Evolutionary conservation across 2,329 filamentous ascomycete genomes (phyloP).

Genomic region (Ascochyta lentis): DNA sequence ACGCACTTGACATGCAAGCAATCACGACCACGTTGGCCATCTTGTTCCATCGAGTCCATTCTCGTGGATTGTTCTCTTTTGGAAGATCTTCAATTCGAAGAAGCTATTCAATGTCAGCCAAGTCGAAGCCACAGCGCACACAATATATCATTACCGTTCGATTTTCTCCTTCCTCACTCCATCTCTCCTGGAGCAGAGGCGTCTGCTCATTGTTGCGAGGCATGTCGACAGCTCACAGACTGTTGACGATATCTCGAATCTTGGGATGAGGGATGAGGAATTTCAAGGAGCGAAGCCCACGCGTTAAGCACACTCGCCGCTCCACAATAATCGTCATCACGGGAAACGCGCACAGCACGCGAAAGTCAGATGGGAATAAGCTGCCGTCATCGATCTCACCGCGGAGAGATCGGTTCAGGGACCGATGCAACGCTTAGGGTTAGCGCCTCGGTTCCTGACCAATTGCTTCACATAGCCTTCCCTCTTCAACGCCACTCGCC

Average conservation of each 20-base stretch:
- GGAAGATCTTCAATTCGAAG: slow-evolving; percentile 36
- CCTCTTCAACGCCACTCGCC: neutral
- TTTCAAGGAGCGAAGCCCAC: neutral
- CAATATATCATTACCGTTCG: slow-evolving; percentile 36
- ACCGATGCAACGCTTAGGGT: neutral
- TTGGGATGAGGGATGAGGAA: neutral
- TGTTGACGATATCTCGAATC: neutral
- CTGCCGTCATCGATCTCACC: slow-evolving; percentile 14
- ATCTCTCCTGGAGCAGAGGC: slow-evolving; percentile 48
- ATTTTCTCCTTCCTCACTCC: slow-evolving; percentile 40
- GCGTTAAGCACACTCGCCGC: slow-evolving; percentile 7
- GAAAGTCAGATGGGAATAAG: slow-evolving; percentile 5
- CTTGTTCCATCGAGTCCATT: slow-evolving; percentile 55
- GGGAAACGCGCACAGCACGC: slow-evolving; percentile 8
- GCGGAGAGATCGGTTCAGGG: neutral
- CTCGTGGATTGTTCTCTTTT: slow-evolving; percentile 54
- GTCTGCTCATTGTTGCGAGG: slow-evolving; percentile 45
- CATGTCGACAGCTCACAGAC: slow-evolving; percentile 19
- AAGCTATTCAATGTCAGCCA: slow-evolving; percentile 15
- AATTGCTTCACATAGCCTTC: neutral
- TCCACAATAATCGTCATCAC: slow-evolving; percentile 14
- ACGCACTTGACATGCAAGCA: slow-evolving; percentile 56
- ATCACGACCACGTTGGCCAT: slow-evolving; percentile 59
- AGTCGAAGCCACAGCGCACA: slow-evolving; percentile 7
- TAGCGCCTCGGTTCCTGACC: neutral